Base-by-base conservation (phyloP, 768 basidiomycete genomes). In the Suillus cothurnatus region DNA sequence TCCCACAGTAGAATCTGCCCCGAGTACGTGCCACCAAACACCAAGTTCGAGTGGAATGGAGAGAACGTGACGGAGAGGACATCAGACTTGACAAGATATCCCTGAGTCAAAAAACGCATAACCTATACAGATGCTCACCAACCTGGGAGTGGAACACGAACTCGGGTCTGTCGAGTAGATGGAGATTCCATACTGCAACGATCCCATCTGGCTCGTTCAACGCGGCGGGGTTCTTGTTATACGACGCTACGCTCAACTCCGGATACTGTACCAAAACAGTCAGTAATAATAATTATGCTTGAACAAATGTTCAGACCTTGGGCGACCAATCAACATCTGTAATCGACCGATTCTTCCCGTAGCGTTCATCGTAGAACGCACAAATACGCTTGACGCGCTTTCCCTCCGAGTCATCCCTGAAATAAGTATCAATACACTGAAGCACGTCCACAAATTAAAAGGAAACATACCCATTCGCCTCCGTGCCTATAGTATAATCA, bases 111-210 rank as follows among this genome's bases (percentile, higher is more conserved):
- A 59, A 47, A 41, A 47, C 28, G 26, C 19, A 34, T 21, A 4
- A 28, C 12, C 1, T 49, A 47, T 49, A 55, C 12, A 26, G 62
- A 41, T 55, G 52, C 43, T 67, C 61, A 78, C 88, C 58, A 65
- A 97, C 97, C 82, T 97, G 97, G 2, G 97, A 95, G 75, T 99
- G 97, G 79, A 99, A 99, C 62, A 99, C 87, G 68, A 98, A 99
- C 75, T 99, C 97, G 32, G 97, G 96, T 67, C 97, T 86, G 74
- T 98, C 97, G 2, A 95, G 82, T 5, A 99, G 80, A 74, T 99
- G 97, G 41, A 97, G 80, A 76, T 99, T 99, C 97, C 97, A 99
- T 5, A 99, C 91, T 2, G 94, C 93, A 31, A 97, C 97, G 61
- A 99, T 90, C 11, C 97, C 97, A 69, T 98, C 96, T 0, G 97